Evolutionary conservation across 352 stramenopile species (phyloP), one percentile per base, ranked within the genome.

Genomic region (Globisporangium acanthophoron): DNA sequence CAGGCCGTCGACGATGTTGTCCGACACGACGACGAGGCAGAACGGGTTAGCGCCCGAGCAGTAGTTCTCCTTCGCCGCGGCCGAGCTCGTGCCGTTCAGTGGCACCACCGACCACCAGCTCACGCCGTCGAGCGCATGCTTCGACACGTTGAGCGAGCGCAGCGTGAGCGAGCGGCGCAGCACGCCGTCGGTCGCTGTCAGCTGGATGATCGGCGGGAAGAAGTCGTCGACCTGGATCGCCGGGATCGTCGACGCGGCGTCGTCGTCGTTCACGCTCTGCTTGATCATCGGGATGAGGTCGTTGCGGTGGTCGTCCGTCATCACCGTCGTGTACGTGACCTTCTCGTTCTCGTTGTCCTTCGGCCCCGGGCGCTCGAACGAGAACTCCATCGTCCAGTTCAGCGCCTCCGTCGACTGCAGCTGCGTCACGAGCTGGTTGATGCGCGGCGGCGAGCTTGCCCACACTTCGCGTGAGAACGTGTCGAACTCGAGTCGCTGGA

Each of bases 1-100:
- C 18, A 96, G 68, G 16, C 85, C 86, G 63, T 89, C 70, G 2
- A 96, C 85, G 44, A 96, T 92, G 65, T 89, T 87, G 65, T 96
- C 86, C 16, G 85, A 94, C 7, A 94, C 80, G 16, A 81, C 80
- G 54, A 96, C 75, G 40, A 96, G 49, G 55, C 86, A 96, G 54
- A 95, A 92, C 20, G 80, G 79, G 20, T 61, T 76, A 3, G 64
- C 27, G 1, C 59, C 39, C 1, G 70, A 70, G 66, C 83, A 91
- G 48, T 86, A 89, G 37, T 68, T 65, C 0, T 70, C 54, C 20
- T 61, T 66, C 0, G 41, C 67, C 20, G 53, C 63, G 7, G 45
- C 67, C 18, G 54, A 64, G 7, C 12, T 56, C 35, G 27, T 41
- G 12, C 61, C 65, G 4, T 59, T 43, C 2, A 86, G 52, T 1